Percentiles rank a stretch among this genome's conserved stretches.
These are phyloP conservation scores for Beauveria bassiana DNA, from an alignment of 2,329 filamentous ascomycete genomes.

Conservation along the genomic window DNA sequence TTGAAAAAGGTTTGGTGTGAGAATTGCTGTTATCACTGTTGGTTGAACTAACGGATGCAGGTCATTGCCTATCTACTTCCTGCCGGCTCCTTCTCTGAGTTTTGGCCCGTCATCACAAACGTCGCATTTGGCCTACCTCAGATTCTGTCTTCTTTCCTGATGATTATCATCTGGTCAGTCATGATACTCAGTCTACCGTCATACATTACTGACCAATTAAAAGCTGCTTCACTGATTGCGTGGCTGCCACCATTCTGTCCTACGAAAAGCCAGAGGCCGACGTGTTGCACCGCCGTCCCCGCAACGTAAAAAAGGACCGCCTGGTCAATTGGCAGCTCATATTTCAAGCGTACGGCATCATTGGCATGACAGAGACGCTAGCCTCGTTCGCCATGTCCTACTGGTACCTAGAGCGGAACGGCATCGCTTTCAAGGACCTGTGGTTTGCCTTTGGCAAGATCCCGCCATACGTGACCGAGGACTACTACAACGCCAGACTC, in stretches of 20 bases:
- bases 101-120: constrained; percentile 68
- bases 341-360: constrained; percentile 62
- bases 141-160: constrained; percentile 64
- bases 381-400: constrained; percentile 57
- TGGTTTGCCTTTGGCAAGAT: constrained; percentile 61
- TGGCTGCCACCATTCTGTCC: constrained; percentile 63
- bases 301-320: constrained; percentile 60
- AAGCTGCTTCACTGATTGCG: constrained; percentile 69
- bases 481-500: constrained; percentile 46
- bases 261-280: constrained; percentile 74
- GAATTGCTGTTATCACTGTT: not conserved
- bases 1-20: constrained; percentile 50
- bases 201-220: constrained; percentile 12
- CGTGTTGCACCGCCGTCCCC: constrained; percentile 60
- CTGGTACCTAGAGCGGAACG: constrained; percentile 56
- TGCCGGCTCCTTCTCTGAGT: constrained; percentile 66
- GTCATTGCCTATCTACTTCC: constrained; percentile 61
- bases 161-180: constrained; percentile 55
- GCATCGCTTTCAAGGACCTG: constrained; percentile 55
- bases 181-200: not conserved
- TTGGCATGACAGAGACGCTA: constrained; percentile 56
- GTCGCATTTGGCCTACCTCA: constrained; percentile 66
- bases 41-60: constrained; percentile 8
- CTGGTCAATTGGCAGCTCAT: constrained; percentile 69
- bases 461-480: constrained; percentile 42